A percentile compares a stretch with the other conserved stretches of the same genome.
phyloP scores from a whole-genome alignment of 202 grass and related monocot genomes.

The Hordeum pubiflorum region DNA sequence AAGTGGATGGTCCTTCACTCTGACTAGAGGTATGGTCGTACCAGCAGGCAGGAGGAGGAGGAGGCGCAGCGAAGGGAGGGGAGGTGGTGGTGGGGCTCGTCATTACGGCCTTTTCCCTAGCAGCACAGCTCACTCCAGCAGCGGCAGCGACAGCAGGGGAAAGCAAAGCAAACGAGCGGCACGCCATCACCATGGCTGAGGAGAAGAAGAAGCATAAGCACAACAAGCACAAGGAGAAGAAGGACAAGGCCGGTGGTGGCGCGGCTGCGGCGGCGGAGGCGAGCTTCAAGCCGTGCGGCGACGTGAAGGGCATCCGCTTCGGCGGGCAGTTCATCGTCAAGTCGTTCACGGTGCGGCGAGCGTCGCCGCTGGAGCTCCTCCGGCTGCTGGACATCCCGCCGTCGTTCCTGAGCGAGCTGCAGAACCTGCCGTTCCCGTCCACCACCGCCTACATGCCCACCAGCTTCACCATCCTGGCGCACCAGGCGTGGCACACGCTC shows the following conservation, averaged over 20 bases:
- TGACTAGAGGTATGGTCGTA: conserved; percentile 37
- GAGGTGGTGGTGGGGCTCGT: conserved; percentile 14
- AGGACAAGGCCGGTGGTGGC: neutral
- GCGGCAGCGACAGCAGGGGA: neutral
- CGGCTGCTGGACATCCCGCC: conserved; percentile 94
- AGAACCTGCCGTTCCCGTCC: conserved; percentile 80
- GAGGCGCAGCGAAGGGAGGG: conserved; percentile 10
- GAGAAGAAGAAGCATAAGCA: conserved; percentile 41
- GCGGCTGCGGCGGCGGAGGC: conserved; percentile 15
- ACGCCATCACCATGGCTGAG: conserved; percentile 59
- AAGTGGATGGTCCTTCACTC: conserved; percentile 33
- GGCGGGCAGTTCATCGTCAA: conserved; percentile 90
- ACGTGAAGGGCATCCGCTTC: conserved; percentile 89
- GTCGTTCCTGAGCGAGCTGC: conserved; percentile 78
- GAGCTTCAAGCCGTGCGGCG: conserved; percentile 77
- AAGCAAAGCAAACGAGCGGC: neutral
- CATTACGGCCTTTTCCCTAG: conserved; percentile 38
- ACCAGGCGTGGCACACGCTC: conserved; percentile 96
- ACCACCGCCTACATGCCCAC: conserved; percentile 85
- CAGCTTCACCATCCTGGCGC: conserved; percentile 97
- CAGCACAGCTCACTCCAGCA: conserved; percentile 32
- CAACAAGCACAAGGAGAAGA: conserved; percentile 35
- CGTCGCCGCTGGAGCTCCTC: conserved; percentile 78
- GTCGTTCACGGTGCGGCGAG: conserved; percentile 90
- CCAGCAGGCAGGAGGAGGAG: neutral